Evolutionary conservation across 306 rosid species (phyloP).

Genomic region (Lotus japonicus): DNA sequence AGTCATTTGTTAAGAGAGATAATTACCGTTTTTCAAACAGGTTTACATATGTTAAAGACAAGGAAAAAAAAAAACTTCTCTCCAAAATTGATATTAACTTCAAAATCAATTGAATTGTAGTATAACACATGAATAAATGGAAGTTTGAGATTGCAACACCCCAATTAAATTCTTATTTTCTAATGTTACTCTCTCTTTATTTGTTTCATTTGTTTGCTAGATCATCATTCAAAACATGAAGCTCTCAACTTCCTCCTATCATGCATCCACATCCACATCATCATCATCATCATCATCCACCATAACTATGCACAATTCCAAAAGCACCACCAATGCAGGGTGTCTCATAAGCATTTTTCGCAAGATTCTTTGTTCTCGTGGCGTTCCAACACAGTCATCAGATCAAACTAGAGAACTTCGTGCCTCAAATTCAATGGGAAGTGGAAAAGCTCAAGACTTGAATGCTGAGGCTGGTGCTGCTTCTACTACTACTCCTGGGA

Average conservation of each 20-base stretch:
- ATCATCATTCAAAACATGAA: slow-evolving; percentile 38
- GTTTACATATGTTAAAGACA: no score
- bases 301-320: slow-evolving; percentile 41
- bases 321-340: slow-evolving; percentile 43
- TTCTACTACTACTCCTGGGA: slow-evolving; percentile 31
- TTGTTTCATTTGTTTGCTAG: neutral
- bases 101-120: no score
- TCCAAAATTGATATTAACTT: no score
- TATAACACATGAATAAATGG: neutral
- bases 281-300: slow-evolving; percentile 37
- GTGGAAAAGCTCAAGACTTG: slow-evolving; percentile 23
- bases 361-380: slow-evolving; percentile 62
- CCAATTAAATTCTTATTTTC: neutral
- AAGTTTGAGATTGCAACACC: slow-evolving; percentile 30
- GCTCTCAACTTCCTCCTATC: slow-evolving; percentile 34
- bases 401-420: slow-evolving; percentile 42
- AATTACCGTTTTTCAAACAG: no score
- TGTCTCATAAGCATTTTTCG: slow-evolving; percentile 63
- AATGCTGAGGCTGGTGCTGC: slow-evolving; percentile 1
- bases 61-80: no score
- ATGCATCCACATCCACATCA: neutral
- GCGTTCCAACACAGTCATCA: slow-evolving; percentile 69
- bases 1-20: no score
- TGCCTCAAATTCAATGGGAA: neutral
- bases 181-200: neutral